Evolutionary conservation across 169 alveolate genomes (phyloP), one percentile per base, ranked within the genome.

Genomic region (Plasmodium falciparum): DNA sequence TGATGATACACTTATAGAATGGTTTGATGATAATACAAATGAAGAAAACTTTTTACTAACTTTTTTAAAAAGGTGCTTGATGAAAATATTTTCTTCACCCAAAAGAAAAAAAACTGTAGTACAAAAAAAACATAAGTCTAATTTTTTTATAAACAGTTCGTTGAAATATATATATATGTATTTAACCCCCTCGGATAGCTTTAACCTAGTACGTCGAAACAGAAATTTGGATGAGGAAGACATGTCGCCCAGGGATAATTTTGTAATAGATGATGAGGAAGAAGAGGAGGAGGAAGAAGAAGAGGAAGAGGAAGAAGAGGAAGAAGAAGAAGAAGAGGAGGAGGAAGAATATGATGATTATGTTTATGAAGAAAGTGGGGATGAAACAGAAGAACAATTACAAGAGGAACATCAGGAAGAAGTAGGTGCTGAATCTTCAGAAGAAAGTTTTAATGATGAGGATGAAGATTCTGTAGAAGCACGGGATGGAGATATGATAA

Each of bases 391-490:
- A 0, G 88, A 47, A 1, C 13, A 0, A 1, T 52, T 17, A 1
- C 65, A 47, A 7, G 52, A 17, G 0, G 78, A 39, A 1, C 47
- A 29, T 0, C 45, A 43, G 6, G 26, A 70, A 0, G 75, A 29
- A 6, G 22, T 43, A 5, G 29, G 11, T 0, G 5, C 8, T 3
- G 58, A 66, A 9, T 56, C 8, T 15, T 33, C 20, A 17, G 52
- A 66, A 49, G 52, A 66, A n/a, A 33, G 45, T 33, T 33, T 6
- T 33, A 33, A 33, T 33, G 45, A 33, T 33, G 45, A 3, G 45
- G 45, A 4, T n/a, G 76, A 70, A 45, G 76, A 70, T 8, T 17
- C 45, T 8, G 76, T 43, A 49, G 63, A 33, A 2, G 33, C 9
- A 12, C 43, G 43, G 11, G 59, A 67, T 13, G 15, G 7, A 43